A percentile compares a stretch with the other conserved stretches of the same genome.
Evolutionary conservation across 331 rosid species (phyloP).

Genomic region (Dryas integrifolia): DNA sequence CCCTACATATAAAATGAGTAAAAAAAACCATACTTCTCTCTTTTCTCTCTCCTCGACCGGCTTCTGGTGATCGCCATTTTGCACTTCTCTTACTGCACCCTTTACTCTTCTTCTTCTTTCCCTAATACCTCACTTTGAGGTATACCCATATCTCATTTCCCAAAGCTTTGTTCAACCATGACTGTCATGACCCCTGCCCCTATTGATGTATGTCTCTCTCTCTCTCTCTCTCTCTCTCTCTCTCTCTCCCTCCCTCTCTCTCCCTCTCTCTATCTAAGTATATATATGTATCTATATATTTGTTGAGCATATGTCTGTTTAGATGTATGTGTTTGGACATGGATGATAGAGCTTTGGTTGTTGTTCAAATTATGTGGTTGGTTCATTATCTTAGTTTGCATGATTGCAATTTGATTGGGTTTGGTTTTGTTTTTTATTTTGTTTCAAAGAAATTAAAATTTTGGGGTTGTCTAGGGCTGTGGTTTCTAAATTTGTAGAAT

Average conservation of each 20-base stretch:
- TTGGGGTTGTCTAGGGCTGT: slow-evolving; percentile 44
- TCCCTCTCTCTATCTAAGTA: slow-evolving; percentile 1
- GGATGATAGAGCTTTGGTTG: not conserved
- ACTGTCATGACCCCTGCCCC: slow-evolving; percentile 74
- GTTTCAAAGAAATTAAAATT: not conserved
- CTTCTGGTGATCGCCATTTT: slow-evolving; percentile 23
- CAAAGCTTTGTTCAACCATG: slow-evolving; percentile 35
- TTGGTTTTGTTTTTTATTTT: not conserved
- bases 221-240: slow-evolving; percentile 17
- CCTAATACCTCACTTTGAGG: not conserved
- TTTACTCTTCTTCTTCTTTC: not conserved
- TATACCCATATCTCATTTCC: not conserved
- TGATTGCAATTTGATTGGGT: not conserved
- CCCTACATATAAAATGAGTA: not conserved
- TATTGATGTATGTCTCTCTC: slow-evolving; percentile 51
- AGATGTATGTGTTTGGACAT: not conserved
- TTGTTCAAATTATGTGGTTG: not conserved
- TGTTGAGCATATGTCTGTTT: not conserved
- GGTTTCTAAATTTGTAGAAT: slow-evolving; percentile 26
- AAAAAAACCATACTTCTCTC: not conserved
- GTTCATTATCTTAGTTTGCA: slow-evolving; percentile 6
- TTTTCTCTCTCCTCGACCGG: slow-evolving; percentile 1
- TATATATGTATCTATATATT: not conserved
- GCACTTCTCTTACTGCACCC: slow-evolving; percentile 15
- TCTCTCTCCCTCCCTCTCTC: slow-evolving; percentile 6